phyloP scores from a whole-genome alignment of 2,329 filamentous ascomycete genomes.

The Ophiostoma angusticollis region DNA sequence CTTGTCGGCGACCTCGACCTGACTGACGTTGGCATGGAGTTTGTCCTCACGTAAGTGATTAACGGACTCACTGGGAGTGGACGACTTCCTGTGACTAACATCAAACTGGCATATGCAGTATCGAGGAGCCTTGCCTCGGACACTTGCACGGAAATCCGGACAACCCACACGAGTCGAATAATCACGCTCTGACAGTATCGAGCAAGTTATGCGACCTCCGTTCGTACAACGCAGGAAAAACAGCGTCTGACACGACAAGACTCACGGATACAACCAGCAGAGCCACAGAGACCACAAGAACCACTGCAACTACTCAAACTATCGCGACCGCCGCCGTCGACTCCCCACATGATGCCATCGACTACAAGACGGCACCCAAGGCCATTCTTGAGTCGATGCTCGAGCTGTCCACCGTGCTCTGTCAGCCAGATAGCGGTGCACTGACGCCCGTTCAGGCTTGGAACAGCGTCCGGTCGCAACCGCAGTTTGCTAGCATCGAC shows the following conservation, averaged over 20 bases:
- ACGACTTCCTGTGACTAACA: too few species aligned
- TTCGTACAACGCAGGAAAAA: too few species aligned
- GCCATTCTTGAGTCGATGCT: conserved; percentile 6
- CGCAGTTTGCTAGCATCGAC: conserved; percentile 1
- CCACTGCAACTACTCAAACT: too few species aligned
- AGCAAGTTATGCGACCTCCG: not conserved
- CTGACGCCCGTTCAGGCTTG: conserved; percentile 11
- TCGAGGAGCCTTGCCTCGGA: conserved; percentile 8
- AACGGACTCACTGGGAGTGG: too few species aligned
- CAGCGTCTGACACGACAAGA: too few species aligned
- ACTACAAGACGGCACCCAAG: not conserved
- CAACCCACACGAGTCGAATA: not conserved
- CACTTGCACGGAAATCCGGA: conserved; percentile 3
- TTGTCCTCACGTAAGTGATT: conserved; percentile 4
- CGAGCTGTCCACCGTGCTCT: conserved; percentile 2
- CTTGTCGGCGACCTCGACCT: conserved; percentile 5
- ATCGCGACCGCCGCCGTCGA: too few species aligned
- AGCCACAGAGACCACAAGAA: too few species aligned
- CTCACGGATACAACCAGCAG: too few species aligned
- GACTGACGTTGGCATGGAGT: conserved; percentile 9
- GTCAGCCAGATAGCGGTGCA: not conserved
- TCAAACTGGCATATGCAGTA: too few species aligned
- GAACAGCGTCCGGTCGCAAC: conserved; percentile 4
- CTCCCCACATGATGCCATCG: too few species aligned
- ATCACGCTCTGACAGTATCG: conserved; percentile 7